These are phyloP conservation scores for Pseudocercospora macadamiae DNA, from an alignment of 2,329 filamentous ascomycete genomes.

Conservation along the genomic window DNA sequence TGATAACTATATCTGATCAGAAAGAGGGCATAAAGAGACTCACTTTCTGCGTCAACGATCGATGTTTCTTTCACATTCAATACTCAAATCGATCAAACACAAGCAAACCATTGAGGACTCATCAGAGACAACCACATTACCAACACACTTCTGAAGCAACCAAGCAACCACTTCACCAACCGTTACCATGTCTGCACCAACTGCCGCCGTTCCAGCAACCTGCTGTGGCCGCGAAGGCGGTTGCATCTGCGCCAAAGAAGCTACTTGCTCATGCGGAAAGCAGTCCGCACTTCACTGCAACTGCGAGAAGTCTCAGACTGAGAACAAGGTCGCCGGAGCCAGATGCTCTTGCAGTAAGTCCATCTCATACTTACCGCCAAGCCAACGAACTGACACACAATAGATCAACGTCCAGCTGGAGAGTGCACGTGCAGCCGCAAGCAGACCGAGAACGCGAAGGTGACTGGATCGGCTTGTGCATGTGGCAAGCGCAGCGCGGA, in stretches of 20 bases:
- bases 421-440: slow-evolving; percentile 81
- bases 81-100: not conserved
- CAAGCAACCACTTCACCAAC: slow-evolving; percentile 3
- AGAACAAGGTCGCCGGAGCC: slow-evolving; percentile 74
- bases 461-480: slow-evolving; percentile 66
- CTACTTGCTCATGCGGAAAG: slow-evolving; percentile 75
- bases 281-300: slow-evolving; percentile 83
- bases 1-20: not conserved
- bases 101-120: not conserved
- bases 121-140: not conserved
- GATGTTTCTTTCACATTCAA: not conserved
- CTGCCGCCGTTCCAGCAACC: slow-evolving; percentile 51
- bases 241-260: slow-evolving; percentile 52
- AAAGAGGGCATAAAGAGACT: not conserved
- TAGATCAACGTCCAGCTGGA: slow-evolving; percentile 72
- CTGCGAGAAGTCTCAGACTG: slow-evolving; percentile 73
- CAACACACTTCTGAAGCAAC: not conserved
- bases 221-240: slow-evolving; percentile 62
- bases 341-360: slow-evolving; percentile 78
- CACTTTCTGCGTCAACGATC: not conserved
- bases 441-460: slow-evolving; percentile 67
- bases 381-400: not conserved
- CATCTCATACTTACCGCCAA: not conserved
- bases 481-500: slow-evolving; percentile 67
- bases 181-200: slow-evolving; percentile 43